A percentile compares a stretch with the other conserved stretches of the same genome.
phyloP scores from a whole-genome alignment of 768 basidiomycete genomes.

The Mycena haematopus region DNA sequence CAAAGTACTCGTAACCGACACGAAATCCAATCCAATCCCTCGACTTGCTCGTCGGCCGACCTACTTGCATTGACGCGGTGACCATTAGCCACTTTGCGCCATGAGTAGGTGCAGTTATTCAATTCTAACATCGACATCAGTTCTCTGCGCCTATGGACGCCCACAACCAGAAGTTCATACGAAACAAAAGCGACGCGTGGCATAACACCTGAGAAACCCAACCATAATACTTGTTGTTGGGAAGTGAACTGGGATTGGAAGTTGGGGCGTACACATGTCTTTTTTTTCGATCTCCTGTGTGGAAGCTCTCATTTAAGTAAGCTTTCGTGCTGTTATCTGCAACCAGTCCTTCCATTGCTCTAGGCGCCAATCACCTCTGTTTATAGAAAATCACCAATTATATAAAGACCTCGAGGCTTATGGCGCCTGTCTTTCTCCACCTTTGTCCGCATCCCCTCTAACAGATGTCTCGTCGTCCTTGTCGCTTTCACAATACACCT shows the following conservation, averaged over 20 bases:
- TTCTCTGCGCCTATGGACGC: too few species aligned
- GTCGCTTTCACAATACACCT: slow-evolving; percentile 48
- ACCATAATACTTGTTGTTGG: not conserved
- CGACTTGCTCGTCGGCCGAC: too few species aligned
- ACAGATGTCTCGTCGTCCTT: slow-evolving; percentile 40
- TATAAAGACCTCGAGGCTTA: slow-evolving; percentile 17
- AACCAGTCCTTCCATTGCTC: not conserved
- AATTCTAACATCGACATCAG: too few species aligned
- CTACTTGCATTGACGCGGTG: too few species aligned
- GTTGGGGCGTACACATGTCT: not conserved
- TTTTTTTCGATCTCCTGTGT: not conserved
- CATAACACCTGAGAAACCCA: not conserved
- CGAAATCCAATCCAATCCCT: too few species aligned
- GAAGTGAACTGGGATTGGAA: too few species aligned
- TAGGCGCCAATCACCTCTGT: slow-evolving; percentile 16
- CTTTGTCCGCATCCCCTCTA: not conserved
- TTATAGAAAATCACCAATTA: slow-evolving; percentile 23
- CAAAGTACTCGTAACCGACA: too few species aligned
- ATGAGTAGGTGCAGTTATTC: too few species aligned
- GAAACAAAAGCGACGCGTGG: too few species aligned
- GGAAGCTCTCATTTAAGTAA: slow-evolving; percentile 9
- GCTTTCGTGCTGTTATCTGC: not conserved
- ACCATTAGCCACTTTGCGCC: too few species aligned
- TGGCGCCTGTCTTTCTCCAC: slow-evolving; percentile 4
- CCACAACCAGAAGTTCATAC: too few species aligned